Evolutionary conservation across 1,284 basidiomycete genomes (phyloP), one percentile per base, ranked within the genome.

Genomic region (Melanopsichium pennsylvanicum): DNA sequence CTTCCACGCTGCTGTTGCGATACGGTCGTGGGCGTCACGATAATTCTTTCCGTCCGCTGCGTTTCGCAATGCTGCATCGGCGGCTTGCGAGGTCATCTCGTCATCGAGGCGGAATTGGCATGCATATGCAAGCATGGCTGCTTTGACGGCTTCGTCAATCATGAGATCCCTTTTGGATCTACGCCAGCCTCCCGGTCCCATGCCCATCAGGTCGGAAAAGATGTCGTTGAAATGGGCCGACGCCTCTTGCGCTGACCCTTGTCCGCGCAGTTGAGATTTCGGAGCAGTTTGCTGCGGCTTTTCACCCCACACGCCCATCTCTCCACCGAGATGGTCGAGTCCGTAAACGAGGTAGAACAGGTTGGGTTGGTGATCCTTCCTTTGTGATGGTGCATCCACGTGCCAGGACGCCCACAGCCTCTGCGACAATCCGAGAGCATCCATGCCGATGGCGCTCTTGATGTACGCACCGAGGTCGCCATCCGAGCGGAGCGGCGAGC

Each of bases 111-210:
- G 41, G 43, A 64, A 70, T 25, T 70, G 68, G 29, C 68, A 70
- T 2, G 68, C 68, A n/a, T 70, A 70, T 4, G 68, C 68, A 13
- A 70, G 45, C 68, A 70, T 70, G 10, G 58, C 58, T 1, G 68
- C 68, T 31, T 70, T 70, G 38, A 70, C 68, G 11, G 68, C 68
- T 34, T 70, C 68, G 37, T 70, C 68, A 19, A 70, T 62, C 57
- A 62, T 59, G 12, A 62, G 34, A 25, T 70, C 68, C 11, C 67
- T 38, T 38, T 64, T 58, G 5, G 67, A 70, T 26, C 57, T 37
- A 9, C 52, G 44, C 67, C 67, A 70, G 23, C 67, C 67, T 23
- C 60, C 67, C 1, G 61, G 57, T 13, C 48, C 56, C 52, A 60
- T 60, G 13, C 67, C 67, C n/a, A 55, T 25, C 2, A 70, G 16